Conservation (phyloP, 2,329 filamentous ascomycete genomes). For the Xylariaceae sp. region DNA sequence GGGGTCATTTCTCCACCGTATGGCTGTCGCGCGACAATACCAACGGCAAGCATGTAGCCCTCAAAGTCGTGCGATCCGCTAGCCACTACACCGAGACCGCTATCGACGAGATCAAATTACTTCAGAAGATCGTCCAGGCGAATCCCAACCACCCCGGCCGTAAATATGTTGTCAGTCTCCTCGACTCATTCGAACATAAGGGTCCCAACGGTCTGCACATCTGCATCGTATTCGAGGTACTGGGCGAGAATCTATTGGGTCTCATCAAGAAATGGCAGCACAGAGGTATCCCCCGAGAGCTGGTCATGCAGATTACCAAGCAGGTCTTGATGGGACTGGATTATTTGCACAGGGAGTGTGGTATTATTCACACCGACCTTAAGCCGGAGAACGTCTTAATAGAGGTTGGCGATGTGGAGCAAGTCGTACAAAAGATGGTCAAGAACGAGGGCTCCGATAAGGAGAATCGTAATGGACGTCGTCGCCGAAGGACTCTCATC, state of each 20-base stretch:
- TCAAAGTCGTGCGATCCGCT: constrained; percentile 96
- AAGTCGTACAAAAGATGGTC: constrained; percentile 95
- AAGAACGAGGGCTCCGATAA: constrained; percentile 72
- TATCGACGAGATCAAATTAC: constrained; percentile 96
- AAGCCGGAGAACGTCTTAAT: constrained; percentile 98
- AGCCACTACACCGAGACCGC: constrained; percentile 99
- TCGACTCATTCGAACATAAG: constrained; percentile 97
- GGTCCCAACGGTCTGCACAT: constrained; percentile 94
- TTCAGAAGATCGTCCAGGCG: constrained; percentile 93
- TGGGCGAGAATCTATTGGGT: constrained; percentile 90
- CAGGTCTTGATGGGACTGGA: constrained; percentile 93
- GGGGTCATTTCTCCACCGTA: constrained; percentile 99
- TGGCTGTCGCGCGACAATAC: constrained; percentile 80
- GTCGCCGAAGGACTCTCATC: constrained; percentile 87
- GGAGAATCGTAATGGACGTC: constrained; percentile 85
- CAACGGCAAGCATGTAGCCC: constrained; percentile 87
- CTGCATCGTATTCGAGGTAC: constrained; percentile 98
- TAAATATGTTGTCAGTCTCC: constrained; percentile 89
- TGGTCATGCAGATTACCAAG: constrained; percentile 98
- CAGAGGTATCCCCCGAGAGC: constrained; percentile 88
- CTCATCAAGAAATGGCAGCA: constrained; percentile 99
- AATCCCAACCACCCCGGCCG: constrained; percentile 93
- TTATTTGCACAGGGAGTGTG: constrained; percentile 95
- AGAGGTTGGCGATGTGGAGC: constrained; percentile 97
- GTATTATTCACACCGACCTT: constrained; percentile 96